phyloP scores from a whole-genome alignment of 73 alveolate genomes.

The Paramecium sonneborni region DNA sequence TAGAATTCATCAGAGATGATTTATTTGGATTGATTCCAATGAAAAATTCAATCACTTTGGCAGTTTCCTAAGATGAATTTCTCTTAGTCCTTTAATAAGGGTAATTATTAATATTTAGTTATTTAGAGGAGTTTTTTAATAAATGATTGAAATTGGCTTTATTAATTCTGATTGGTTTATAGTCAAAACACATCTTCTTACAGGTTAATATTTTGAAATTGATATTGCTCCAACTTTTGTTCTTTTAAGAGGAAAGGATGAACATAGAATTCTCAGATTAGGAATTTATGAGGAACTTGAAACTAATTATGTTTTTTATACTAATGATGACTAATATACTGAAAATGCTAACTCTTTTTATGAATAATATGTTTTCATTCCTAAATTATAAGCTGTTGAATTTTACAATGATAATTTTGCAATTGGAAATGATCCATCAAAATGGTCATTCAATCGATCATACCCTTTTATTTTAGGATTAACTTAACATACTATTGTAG shows the following conservation, averaged over 20 bases:
- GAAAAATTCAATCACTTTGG: neutral
- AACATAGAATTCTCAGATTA: slow-evolving; percentile 1
- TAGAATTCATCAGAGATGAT: neutral
- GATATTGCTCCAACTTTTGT: neutral
- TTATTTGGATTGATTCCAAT: neutral
- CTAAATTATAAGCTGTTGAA: neutral
- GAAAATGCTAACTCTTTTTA: slow-evolving; percentile 37
- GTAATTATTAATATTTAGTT: neutral
- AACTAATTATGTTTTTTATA: neutral
- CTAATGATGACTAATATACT: neutral
- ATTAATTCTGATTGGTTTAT: neutral
- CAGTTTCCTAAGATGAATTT: neutral
- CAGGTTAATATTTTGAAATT: slow-evolving; percentile 37
- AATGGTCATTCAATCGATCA: neutral
- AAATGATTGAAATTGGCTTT: neutral
- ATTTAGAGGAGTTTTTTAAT: neutral
- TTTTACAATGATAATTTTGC: slow-evolving; percentile 25
- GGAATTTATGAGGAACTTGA: slow-evolving; percentile 27
- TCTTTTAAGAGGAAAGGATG: slow-evolving; percentile 39
- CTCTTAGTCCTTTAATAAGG: neutral
- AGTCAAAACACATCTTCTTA: neutral
- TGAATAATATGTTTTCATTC: slow-evolving; percentile 36
- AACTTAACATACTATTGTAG: slow-evolving; percentile 28
- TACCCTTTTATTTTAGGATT: slow-evolving; percentile 18
- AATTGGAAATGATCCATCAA: slow-evolving; percentile 18